A percentile compares a stretch with the other conserved stretches of the same genome.
Evolutionary conservation across 371 early-diverging fungal species (phyloP).

Genomic region (Rhizopus sp.): DNA sequence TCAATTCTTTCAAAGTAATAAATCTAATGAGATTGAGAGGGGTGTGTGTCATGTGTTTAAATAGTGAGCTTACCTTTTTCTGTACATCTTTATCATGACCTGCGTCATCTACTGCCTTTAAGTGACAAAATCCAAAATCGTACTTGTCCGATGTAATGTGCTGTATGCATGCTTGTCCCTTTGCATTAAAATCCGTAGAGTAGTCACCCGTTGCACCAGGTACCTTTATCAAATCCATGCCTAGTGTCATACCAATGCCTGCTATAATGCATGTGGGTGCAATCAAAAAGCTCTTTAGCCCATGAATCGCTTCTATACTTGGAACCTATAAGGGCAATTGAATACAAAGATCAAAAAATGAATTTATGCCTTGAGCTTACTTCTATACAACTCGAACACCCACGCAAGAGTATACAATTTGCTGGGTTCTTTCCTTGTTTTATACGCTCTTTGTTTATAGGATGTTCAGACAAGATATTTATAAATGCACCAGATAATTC

Average conservation of each 20-base stretch:
- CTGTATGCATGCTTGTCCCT: conserved; percentile 33
- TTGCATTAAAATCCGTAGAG: conserved; percentile 45
- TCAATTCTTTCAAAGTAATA: conserved; percentile 48
- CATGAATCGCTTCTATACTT: conserved; percentile 43
- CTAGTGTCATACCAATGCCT: conserved; percentile 51
- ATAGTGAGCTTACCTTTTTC: conserved; percentile 29
- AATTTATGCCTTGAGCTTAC: conserved; percentile 9
- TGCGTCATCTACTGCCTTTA: conserved; percentile 60
- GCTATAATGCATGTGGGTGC: conserved; percentile 63
- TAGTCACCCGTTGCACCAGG: conserved; percentile 59
- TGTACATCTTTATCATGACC: conserved; percentile 46
- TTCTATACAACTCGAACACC: conserved; percentile 48
- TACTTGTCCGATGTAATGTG: conserved; percentile 22
- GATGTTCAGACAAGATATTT: conserved; percentile 33
- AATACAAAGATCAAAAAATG: conserved; percentile 6
- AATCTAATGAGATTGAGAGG: conserved; percentile 12
- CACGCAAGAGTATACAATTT: conserved; percentile 53
- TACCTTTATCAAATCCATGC: conserved; percentile 46
- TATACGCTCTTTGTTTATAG: conserved; percentile 40
- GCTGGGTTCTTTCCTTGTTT: conserved; percentile 42
- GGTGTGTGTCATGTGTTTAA: neutral
- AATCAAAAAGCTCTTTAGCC: conserved; percentile 48
- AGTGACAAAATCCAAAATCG: conserved; percentile 55
- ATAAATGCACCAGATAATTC: conserved; percentile 43
- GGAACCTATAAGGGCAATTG: conserved; percentile 23